These are phyloP conservation scores for Neodidymelliopsis sp. DNA, from an alignment of 2,329 filamentous ascomycete genomes.

Conservation along the genomic window DNA sequence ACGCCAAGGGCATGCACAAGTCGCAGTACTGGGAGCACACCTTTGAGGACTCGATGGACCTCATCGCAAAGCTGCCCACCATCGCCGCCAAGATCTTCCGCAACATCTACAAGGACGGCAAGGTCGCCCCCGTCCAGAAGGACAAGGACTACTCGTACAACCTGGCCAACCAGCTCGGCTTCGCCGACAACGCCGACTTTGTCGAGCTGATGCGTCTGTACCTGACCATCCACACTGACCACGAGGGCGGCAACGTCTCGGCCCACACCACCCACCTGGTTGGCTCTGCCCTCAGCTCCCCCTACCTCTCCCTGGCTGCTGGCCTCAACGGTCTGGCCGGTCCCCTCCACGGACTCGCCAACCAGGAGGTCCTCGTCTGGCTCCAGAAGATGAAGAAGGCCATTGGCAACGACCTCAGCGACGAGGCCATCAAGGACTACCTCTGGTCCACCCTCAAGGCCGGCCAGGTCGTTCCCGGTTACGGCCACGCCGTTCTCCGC, in stretches of 20 bases:
- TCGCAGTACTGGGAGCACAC: conserved; percentile 99
- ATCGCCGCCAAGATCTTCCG: conserved; percentile 99
- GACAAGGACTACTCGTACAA: conserved; percentile 99
- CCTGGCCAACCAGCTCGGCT: conserved; percentile 99
- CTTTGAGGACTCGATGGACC: conserved; percentile 99
- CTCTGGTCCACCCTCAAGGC: conserved; percentile 96
- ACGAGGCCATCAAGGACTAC: conserved; percentile 97
- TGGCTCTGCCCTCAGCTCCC: conserved; percentile 93
- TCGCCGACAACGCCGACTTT: conserved; percentile 93
- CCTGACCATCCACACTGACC: conserved; percentile 99
- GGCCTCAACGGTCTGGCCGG: conserved; percentile 98
- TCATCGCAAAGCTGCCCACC: conserved; percentile 99
- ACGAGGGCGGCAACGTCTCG: conserved; percentile 98
- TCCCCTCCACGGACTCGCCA: conserved; percentile 97
- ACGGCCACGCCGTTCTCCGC: conserved; percentile 98
- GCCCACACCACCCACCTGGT: conserved; percentile 99
- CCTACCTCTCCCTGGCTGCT: conserved; percentile 94
- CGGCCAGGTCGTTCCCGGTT: conserved; percentile 95
- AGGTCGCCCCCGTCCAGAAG: conserved; percentile 94
- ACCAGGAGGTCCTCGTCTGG: conserved; percentile 99
- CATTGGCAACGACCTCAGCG: conserved; percentile 92
- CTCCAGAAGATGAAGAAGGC: conserved; percentile 98
- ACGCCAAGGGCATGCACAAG: conserved; percentile 99
- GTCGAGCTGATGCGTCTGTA: conserved; percentile 98
- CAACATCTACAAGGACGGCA: conserved; percentile 99